Evolutionary conservation across 768 basidiomycete species (phyloP).

Genomic region (Pleurotus citrinopileatus): DNA sequence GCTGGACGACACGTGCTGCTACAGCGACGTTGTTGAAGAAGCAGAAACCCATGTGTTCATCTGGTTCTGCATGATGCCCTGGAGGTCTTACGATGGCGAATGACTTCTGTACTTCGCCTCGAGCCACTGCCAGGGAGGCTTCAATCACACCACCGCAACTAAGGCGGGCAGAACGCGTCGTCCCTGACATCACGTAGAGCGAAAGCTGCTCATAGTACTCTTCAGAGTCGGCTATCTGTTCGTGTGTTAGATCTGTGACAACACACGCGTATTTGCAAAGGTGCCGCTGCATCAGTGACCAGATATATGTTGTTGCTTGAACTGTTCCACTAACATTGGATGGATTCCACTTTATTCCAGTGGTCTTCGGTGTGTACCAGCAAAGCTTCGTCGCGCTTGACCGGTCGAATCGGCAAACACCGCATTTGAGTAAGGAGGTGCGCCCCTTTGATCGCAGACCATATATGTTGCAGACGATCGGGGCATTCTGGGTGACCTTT

Average conservation of each 20-base stretch:
- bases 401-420: conserved; percentile 71
- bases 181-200: conserved; percentile 85
- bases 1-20: conserved; percentile 78
- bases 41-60: conserved; percentile 98
- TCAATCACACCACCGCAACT: conserved; percentile 97
- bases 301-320: not conserved
- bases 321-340: conserved; percentile 59
- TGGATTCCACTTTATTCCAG: conserved; percentile 86
- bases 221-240: conserved; percentile 73
- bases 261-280: conserved; percentile 15
- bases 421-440: conserved; percentile 72
- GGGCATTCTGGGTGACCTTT: conserved; percentile 68
- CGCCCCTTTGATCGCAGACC: conserved; percentile 55
- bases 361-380: conserved; percentile 90
- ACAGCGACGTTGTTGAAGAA: conserved; percentile 99
- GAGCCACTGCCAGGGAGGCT: conserved; percentile 82
- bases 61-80: conserved; percentile 97
- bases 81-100: conserved; percentile 97
- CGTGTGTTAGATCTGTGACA: conserved; percentile 63
- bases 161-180: conserved; percentile 79
- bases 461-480: conserved; percentile 80
- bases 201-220: conserved; percentile 89
- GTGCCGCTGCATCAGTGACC: not conserved
- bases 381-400: conserved; percentile 72
- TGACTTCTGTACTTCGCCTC: conserved; percentile 73